phyloP scores from a whole-genome alignment of 108 stramenopile species.

The Nitzschia sp. region DNA sequence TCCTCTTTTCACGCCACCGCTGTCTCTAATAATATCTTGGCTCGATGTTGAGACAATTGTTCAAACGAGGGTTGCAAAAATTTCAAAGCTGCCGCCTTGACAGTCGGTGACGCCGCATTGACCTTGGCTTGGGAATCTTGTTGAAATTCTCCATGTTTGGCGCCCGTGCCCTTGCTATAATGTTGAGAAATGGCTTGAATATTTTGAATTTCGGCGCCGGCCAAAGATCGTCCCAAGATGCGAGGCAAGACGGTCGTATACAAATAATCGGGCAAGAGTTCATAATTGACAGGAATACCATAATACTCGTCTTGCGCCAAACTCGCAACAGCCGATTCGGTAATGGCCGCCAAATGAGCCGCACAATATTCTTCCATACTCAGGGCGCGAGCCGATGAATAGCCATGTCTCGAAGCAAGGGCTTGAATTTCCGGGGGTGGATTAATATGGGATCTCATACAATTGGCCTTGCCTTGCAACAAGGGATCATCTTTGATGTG shows the following conservation, averaged over 20 bases:
- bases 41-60: conserved; percentile 35
- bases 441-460: conserved; percentile 40
- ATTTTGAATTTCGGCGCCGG: conserved; percentile 55
- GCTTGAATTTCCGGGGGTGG: conserved; percentile 34
- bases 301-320: conserved; percentile 38
- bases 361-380: conserved; percentile 72
- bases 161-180: conserved; percentile 82
- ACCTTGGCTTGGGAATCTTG: conserved; percentile 73
- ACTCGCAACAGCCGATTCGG: conserved; percentile 61
- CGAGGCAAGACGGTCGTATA: conserved; percentile 46
- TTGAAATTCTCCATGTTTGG: conserved; percentile 46
- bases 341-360: conserved; percentile 77
- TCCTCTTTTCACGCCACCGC: too few relatives aligned
- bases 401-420: conserved; percentile 39
- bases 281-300: conserved; percentile 72
- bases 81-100: conserved; percentile 54
- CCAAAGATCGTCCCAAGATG: conserved; percentile 56
- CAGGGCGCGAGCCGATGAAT: background rate
- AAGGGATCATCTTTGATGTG: conserved; percentile 51
- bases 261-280: conserved; percentile 50
- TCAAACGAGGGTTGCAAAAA: conserved; percentile 64
- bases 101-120: conserved; percentile 47
- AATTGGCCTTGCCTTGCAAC: conserved; percentile 55
- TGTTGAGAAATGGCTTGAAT: conserved; percentile 54
- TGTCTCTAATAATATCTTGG: too few relatives aligned